Base-by-base conservation (phyloP, 768 basidiomycete genomes). In the Hemileccinum impolitum region DNA sequence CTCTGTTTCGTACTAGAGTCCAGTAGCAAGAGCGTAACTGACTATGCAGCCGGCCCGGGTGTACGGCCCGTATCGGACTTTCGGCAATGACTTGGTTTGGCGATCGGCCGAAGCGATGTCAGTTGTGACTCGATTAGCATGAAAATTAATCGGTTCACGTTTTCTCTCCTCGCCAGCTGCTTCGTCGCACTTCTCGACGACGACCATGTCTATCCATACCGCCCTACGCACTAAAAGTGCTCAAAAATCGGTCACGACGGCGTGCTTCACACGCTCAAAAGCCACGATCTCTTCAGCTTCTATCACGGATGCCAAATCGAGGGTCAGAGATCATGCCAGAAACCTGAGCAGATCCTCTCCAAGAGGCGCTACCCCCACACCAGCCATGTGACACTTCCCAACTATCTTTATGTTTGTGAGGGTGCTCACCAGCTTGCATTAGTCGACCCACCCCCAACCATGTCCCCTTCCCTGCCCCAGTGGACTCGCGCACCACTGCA, bases 231-330 rank as follows among this genome's bases (percentile, higher is more conserved):
- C 67, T 21, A 64, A 69, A 31, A 52, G 70, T 56, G 71, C 76
- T 39, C 62, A 64, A 53, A 74, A 71, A 63, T 57, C 58, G n/a
- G 53, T 60, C 7, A 51, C 63, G 34, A 50, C 57, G 10, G 51
- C 21, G 14, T 66, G 72, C 26, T 74, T 79, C 51, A 62, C 70
- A 11, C 72, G 84, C 56, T 72, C 73, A 43, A 72, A 73, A 52
- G 82, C 82, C 1, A 81, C 81, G 8, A 69, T 70, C 43, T 71
- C 76, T 10, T 54, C 72, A 26, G 54, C 71, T 39, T 80, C 82
- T 13, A 85, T 87, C 64, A 63, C 86, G 48, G 90, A 93, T 38
- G 90, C 90, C 37, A 90, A 87, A 72, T 80, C 81, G 43, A 81
- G 89, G 69, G 85, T 92, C 44, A 73, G 80, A 59, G 88, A 90